Percentiles rank a stretch among this genome's conserved stretches.
Evolutionary conservation across 345 rosid species (phyloP).

Genomic region (Murraya paniculata): DNA sequence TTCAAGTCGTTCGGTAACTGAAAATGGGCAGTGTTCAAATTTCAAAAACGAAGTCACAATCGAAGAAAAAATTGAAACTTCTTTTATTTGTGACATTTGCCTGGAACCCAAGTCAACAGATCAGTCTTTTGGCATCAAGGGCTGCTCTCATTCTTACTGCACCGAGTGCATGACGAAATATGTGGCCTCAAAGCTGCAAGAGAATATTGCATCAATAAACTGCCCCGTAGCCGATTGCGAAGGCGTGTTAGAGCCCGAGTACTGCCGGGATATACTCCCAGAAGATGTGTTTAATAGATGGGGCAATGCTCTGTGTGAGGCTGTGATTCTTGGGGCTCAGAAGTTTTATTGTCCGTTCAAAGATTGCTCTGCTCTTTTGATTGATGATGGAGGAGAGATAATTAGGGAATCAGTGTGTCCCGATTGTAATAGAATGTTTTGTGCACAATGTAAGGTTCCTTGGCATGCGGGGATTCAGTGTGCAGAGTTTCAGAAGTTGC

Average conservation of each 20-base stretch:
- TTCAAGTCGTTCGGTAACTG: background rate
- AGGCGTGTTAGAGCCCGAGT: conserved; percentile 37
- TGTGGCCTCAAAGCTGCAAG: conserved; percentile 36
- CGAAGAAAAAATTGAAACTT: background rate
- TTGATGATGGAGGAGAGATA: conserved; percentile 27
- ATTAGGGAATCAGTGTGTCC: conserved; percentile 38
- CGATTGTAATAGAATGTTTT: conserved; percentile 37
- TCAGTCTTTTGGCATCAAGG: conserved; percentile 26
- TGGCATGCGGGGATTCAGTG: conserved; percentile 51
- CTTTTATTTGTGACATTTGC: conserved; percentile 40
- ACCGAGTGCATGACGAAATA: conserved; percentile 31
- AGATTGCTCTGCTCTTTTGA: conserved; percentile 49
- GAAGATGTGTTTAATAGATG: conserved; percentile 32
- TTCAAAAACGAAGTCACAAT: background rate
- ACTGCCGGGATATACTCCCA: conserved; percentile 27
- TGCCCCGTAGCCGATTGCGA: conserved; percentile 40
- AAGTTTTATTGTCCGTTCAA: conserved; percentile 39
- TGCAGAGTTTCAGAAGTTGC: conserved; percentile 31
- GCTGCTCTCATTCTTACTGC: conserved; percentile 47
- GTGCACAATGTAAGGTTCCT: conserved; percentile 44
- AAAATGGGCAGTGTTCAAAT: conserved; percentile 2
- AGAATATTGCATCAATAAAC: conserved; percentile 23
- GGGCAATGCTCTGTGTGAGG: conserved; percentile 50
- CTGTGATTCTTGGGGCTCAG: conserved; percentile 27
- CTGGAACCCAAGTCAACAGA: conserved; percentile 14